Evolutionary conservation across 2,329 filamentous ascomycete genomes (phyloP), one percentile per base, ranked within the genome.

Genomic region (Colletotrichum tabaci): DNA sequence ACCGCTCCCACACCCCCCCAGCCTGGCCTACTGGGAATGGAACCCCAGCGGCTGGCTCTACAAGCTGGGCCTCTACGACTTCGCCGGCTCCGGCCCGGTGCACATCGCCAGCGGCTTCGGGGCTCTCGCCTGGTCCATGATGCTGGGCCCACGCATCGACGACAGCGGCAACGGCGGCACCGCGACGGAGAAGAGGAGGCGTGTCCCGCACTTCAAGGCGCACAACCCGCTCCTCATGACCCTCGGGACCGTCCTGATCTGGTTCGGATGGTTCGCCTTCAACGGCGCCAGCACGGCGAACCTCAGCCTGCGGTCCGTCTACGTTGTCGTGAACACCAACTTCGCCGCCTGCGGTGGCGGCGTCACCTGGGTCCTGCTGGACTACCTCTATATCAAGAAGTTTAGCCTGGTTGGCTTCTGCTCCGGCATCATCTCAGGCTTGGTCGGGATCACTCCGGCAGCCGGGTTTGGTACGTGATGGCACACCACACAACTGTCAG

Each of bases 361-460:
- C 2, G 78, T 90, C 3, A 84, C 84, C 6, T 90, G 88, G 87
- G 84, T 84, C 0, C 65, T 87, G 2, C 83, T 89, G 0, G 88
- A 89, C 56, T 88, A 88, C 72, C 66, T 85, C 52, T 81, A 86
- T 73, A 84, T 79, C 49, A 75, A 80, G 21, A 85, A 84, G 74
- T 89, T 88, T 77, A 86, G 82, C 57, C 82, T 88, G 61, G 82
- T 88, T 4, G 87, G 86, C 0, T 95, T 95, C 93, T 96, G 94
- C 87, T 96, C 94, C 49, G 95, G 95, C 73, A 92, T 91, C 75
- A 95, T 98, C 79, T 92, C 93, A 38, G 94, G 94, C 63, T 90
- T 98, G 26, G 95, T 98, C 46, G 94, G 94, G 75, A 96, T 96
- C 66, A 96, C 94, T 10, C 93, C 94, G 7, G 93, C 92, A 3